A percentile compares a stretch with the other conserved stretches of the same genome.
Evolutionary conservation across 2,329 filamentous ascomycete species (phyloP).

Genomic region (Penicillium sp.): DNA sequence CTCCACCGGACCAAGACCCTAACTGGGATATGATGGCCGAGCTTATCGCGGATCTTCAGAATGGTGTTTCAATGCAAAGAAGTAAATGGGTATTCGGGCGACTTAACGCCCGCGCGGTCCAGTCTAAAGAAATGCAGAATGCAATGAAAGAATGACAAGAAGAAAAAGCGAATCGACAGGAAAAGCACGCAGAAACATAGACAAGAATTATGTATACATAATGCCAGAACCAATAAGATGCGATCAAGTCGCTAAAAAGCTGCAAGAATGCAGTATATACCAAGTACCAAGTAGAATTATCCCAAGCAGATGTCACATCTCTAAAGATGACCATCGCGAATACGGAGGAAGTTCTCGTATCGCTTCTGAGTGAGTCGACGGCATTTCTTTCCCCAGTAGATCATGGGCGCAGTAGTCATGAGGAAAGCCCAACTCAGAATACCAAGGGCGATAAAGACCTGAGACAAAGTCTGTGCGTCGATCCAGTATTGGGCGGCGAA

Average conservation of each 20-base stretch:
- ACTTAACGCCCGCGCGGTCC: neutral
- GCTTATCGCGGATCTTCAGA: neutral
- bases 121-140: neutral
- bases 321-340: slow-evolving; percentile 40
- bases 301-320: neutral
- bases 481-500: slow-evolving; percentile 55
- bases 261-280: neutral
- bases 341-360: slow-evolving; percentile 50
- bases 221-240: neutral
- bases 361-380: slow-evolving; percentile 50
- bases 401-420: slow-evolving; percentile 55
- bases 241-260: neutral
- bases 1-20: neutral
- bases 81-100: slow-evolving; percentile 1
- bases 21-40: neutral
- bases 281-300: neutral
- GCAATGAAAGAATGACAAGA: neutral
- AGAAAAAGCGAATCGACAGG: neutral
- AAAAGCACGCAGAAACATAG: neutral
- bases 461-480: slow-evolving; percentile 43
- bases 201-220: neutral
- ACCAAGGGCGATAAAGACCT: slow-evolving; percentile 55
- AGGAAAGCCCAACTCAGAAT: slow-evolving; percentile 54
- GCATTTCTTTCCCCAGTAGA: slow-evolving; percentile 53
- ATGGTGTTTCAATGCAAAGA: neutral